Conservation (phyloP, 345 rosid species). For the Gossypioides kirkii region DNA sequence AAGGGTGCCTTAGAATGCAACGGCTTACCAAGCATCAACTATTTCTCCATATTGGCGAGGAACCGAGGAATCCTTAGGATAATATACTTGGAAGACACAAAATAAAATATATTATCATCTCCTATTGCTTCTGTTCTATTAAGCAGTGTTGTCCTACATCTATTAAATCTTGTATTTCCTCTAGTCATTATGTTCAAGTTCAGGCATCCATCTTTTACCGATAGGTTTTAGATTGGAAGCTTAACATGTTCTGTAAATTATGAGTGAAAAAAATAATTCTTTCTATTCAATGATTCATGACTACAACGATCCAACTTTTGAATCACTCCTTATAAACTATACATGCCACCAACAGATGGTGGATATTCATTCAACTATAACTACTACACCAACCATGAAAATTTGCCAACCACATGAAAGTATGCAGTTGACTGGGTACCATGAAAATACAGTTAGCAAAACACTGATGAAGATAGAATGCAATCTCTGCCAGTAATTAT, state of each 20-base stretch:
- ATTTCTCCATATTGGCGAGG: not conserved
- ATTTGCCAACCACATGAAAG: not conserved
- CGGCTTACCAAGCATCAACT: not conserved
- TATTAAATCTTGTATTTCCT: too few relatives aligned
- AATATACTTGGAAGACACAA: not conserved
- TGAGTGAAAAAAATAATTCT: not conserved
- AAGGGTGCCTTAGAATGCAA: constrained; percentile 3
- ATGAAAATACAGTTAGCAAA: not conserved
- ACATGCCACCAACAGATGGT: not conserved
- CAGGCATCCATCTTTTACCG: too few relatives aligned
- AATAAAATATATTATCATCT: not conserved
- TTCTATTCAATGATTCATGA: not conserved
- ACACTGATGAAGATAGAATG: not conserved
- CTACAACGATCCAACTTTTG: not conserved
- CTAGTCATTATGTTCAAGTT: too few relatives aligned
- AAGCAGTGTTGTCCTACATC: not conserved
- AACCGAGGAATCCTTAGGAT: not conserved
- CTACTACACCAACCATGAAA: not conserved
- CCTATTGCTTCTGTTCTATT: not conserved
- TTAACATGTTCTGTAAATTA: not conserved
- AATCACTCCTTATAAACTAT: not conserved
- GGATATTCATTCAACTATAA: not conserved
- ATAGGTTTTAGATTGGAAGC: too few relatives aligned
- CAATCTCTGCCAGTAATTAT: not conserved
- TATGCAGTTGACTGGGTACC: not conserved